Evolutionary conservation across 768 basidiomycete species (phyloP).

Genomic region (Termitomyces sp.): DNA sequence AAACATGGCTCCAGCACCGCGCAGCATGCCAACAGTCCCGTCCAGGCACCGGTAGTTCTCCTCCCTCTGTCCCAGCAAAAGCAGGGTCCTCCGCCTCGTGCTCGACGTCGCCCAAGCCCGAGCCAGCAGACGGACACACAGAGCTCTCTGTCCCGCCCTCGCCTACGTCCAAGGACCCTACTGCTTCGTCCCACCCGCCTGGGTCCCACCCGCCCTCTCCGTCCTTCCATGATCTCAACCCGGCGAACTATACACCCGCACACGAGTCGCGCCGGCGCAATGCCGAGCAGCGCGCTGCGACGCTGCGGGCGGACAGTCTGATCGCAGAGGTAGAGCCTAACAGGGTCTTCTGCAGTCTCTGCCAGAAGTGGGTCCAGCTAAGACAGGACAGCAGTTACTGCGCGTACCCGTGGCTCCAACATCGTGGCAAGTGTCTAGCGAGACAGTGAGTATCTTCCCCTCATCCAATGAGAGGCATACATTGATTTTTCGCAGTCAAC

Average conservation of each 20-base stretch:
- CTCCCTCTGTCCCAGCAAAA: no score
- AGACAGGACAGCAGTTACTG: constrained; percentile 78
- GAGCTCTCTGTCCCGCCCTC: neutral
- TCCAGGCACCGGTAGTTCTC: no score
- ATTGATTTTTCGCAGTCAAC: constrained; percentile 41
- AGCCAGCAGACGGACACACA: neutral
- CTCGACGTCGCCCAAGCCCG: neutral
- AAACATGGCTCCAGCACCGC: constrained; percentile 66
- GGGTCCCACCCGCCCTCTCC: neutral
- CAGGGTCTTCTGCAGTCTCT: constrained; percentile 71
- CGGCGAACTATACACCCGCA: constrained; percentile 51
- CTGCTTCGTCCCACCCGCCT: neutral
- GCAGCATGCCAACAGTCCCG: constrained; percentile 46
- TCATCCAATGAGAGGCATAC: no score
- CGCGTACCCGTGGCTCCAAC: constrained; percentile 42
- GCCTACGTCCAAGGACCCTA: neutral
- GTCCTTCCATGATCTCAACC: constrained; percentile 58
- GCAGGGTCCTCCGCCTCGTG: no score
- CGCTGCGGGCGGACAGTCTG: constrained; percentile 62
- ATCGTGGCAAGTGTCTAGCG: constrained; percentile 34
- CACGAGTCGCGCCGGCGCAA: constrained; percentile 73
- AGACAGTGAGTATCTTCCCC: constrained; percentile 51
- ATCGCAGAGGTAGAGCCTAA: constrained; percentile 73
- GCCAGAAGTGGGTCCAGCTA: constrained; percentile 82
- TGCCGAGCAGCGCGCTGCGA: constrained; percentile 76